Evolutionary conservation across 495 filamentous ascomycete genomes (phyloP).

Genomic region (Ascobolus immersus): DNA sequence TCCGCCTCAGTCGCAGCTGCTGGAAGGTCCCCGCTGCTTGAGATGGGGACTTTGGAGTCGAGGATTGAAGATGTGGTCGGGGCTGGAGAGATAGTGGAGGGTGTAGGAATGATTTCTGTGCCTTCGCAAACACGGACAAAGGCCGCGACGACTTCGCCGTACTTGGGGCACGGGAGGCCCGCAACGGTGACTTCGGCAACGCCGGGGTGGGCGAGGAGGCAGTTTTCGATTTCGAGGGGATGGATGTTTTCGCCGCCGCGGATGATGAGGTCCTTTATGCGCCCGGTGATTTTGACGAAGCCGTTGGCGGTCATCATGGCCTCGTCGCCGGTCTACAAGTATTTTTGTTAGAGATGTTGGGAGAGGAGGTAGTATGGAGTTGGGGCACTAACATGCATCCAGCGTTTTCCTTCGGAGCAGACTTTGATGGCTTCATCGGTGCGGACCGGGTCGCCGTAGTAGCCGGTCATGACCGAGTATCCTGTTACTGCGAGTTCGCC

Average conservation of each 20-base stretch:
- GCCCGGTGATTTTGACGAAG: constrained; percentile 36
- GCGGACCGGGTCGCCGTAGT: constrained; percentile 46
- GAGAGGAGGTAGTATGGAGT: neutral
- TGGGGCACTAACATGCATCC: constrained; percentile 37
- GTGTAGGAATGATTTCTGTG: neutral
- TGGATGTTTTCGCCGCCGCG: constrained; percentile 90
- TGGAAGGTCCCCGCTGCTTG: no score
- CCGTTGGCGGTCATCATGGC: constrained; percentile 56
- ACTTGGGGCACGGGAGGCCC: constrained; percentile 55
- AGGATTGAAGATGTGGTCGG: neutral
- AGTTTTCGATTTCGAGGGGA: constrained; percentile 81
- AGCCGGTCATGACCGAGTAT: constrained; percentile 75
- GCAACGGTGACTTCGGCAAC: constrained; percentile 58
- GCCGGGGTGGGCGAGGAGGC: constrained; percentile 41
- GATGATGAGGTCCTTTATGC: constrained; percentile 86
- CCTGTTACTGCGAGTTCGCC: constrained; percentile 71
- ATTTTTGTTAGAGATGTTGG: neutral
- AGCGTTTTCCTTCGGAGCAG: constrained; percentile 33
- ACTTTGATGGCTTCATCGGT: constrained; percentile 46
- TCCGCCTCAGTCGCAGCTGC: no score
- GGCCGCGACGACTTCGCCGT: constrained; percentile 67
- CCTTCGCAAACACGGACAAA: no score
- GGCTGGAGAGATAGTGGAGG: neutral
- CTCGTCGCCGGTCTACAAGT: constrained; percentile 56
- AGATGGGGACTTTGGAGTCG: no score